Conservation (phyloP, 192 early-diverging fungal genomes). For the Linnemannia zychae region DNA sequence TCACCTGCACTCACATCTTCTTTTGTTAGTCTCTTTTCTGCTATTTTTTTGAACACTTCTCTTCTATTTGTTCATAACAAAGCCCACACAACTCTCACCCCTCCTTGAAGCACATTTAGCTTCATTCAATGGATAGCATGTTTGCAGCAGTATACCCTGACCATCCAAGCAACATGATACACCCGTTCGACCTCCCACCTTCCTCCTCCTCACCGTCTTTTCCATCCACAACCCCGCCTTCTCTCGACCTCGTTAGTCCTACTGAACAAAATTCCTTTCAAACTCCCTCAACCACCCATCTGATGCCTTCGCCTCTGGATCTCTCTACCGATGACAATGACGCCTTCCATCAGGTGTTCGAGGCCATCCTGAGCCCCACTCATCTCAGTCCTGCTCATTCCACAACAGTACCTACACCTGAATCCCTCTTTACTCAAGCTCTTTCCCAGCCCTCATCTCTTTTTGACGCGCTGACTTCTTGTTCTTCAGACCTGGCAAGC, state of each 20-base stretch:
- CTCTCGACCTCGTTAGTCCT: slow-evolving; percentile 5
- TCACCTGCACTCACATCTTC: background rate
- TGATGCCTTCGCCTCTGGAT: slow-evolving; percentile 22
- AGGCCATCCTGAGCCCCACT: slow-evolving; percentile 23
- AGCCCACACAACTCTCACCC: background rate
- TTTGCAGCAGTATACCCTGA: slow-evolving; percentile 30
- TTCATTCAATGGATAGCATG: slow-evolving; percentile 8
- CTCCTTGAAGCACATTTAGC: background rate
- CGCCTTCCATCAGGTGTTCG: slow-evolving; percentile 24
- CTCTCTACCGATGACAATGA: slow-evolving; percentile 16
- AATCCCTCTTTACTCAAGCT: background rate
- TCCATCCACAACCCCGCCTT: background rate
- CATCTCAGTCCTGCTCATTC: slow-evolving; percentile 5
- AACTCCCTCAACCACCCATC: slow-evolving; percentile 25
- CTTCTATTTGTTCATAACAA: background rate
- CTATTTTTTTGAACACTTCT: background rate
- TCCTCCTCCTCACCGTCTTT: slow-evolving; percentile 11
- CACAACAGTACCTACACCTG: background rate
- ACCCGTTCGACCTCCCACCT: slow-evolving; percentile 13
- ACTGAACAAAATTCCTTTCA: slow-evolving; percentile 5
- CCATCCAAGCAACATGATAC: slow-evolving; percentile 5
- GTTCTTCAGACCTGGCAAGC: background rate
- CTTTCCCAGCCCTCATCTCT: background rate
- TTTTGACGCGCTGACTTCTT: background rate
- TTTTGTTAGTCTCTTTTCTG: background rate